A percentile compares a stretch with the other conserved stretches of the same genome.
phyloP scores from a whole-genome alignment of 495 filamentous ascomycete genomes.

The Hypoxylon fuscum region DNA sequence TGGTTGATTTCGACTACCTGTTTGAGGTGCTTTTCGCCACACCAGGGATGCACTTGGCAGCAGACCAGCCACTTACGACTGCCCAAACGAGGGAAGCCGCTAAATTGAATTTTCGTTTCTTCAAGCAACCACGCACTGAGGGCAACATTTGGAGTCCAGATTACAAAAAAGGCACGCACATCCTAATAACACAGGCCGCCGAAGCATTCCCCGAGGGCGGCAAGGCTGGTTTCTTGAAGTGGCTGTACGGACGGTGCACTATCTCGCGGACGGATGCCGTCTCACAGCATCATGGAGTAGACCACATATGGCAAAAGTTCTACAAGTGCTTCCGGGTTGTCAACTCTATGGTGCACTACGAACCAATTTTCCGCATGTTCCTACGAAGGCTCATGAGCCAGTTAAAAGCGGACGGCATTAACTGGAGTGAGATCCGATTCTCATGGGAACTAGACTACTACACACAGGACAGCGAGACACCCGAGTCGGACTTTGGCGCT shows the following conservation, averaged over 20 bases:
- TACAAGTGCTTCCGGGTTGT: constrained; percentile 73
- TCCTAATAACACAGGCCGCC: constrained; percentile 72
- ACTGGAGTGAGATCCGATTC: constrained; percentile 77
- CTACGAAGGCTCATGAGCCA: constrained; percentile 71
- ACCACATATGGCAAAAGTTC: constrained; percentile 84
- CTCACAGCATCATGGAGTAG: constrained; percentile 81
- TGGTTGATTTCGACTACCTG: constrained; percentile 85
- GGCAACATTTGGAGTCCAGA: constrained; percentile 67
- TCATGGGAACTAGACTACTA: constrained; percentile 70
- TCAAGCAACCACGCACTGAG: constrained; percentile 37
- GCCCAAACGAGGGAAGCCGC: constrained; percentile 57
- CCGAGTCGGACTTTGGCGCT: constrained; percentile 69
- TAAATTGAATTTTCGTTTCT: constrained; percentile 65
- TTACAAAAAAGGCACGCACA: constrained; percentile 64
- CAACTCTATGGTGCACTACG: constrained; percentile 80
- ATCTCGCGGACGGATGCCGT: constrained; percentile 75
- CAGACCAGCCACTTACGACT: constrained; percentile 61
- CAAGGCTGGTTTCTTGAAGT: constrained; percentile 73
- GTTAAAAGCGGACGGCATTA: constrained; percentile 78
- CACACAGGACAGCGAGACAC: constrained; percentile 63
- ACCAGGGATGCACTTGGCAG: constrained; percentile 75
- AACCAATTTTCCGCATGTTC: constrained; percentile 86
- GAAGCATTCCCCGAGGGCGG: constrained; percentile 76
- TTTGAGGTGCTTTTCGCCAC: constrained; percentile 75
- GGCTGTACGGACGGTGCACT: constrained; percentile 78